Conservation (phyloP, 352 stramenopile species). For the Pythium volutum region DNA sequence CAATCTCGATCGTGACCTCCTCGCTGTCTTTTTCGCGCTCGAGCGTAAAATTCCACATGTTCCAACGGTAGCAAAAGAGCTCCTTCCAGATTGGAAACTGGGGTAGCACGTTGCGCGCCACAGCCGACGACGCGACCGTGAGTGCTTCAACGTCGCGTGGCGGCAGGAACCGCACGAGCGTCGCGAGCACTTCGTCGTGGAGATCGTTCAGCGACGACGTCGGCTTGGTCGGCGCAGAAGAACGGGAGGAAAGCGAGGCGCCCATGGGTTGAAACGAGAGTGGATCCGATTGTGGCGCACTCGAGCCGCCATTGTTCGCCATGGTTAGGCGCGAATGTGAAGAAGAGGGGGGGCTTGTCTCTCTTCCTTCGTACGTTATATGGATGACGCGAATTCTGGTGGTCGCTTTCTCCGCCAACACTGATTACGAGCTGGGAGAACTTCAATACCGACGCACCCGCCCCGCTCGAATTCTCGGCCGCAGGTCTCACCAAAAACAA, state of each 20-base stretch:
- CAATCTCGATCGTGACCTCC: constrained; percentile 23
- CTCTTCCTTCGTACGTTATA: not conserved
- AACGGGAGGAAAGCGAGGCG: constrained; percentile 2
- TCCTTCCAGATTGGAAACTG: constrained; percentile 60
- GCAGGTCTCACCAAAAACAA: not conserved
- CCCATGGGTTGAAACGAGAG: constrained; percentile 7
- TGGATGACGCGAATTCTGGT: not conserved
- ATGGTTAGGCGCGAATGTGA: not conserved
- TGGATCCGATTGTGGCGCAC: constrained; percentile 6
- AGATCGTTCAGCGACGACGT: constrained; percentile 27
- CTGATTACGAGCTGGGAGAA: constrained; percentile 7
- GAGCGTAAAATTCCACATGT: constrained; percentile 56
- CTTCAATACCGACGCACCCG: constrained; percentile 13
- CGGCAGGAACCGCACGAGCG: constrained; percentile 35
- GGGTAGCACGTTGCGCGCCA: constrained; percentile 45
- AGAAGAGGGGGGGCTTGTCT: not conserved
- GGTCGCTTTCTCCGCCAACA: not conserved
- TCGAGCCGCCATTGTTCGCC: not conserved
- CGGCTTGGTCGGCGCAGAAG: not conserved
- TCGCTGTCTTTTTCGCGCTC: constrained; percentile 27
- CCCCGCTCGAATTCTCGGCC: not conserved
- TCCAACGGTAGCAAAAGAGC: constrained; percentile 60
- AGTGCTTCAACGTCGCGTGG: constrained; percentile 55
- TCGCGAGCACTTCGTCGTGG: constrained; percentile 51
- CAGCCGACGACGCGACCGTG: constrained; percentile 43